Evolutionary conservation across 768 basidiomycete genomes (phyloP).

Genomic region (Suillus subaureus): DNA sequence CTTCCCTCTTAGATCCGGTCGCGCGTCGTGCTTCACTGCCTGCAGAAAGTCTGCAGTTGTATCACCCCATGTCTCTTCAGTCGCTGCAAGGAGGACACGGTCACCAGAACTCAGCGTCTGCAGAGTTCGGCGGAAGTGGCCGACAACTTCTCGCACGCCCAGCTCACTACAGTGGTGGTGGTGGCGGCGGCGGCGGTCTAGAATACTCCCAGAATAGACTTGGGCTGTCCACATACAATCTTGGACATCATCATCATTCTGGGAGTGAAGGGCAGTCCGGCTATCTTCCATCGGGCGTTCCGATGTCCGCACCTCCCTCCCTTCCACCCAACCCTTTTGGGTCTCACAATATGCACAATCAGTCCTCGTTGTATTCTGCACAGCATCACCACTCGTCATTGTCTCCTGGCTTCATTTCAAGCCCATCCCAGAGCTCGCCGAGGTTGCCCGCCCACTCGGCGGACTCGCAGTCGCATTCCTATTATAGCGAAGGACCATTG

Average conservation of each 20-base stretch:
- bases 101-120: conserved; percentile 33
- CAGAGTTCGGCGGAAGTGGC: conserved; percentile 45
- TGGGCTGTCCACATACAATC: conserved; percentile 39
- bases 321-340: conserved; percentile 42
- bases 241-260: conserved; percentile 46
- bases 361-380: conserved; percentile 32
- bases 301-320: conserved; percentile 55
- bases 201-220: conserved; percentile 36
- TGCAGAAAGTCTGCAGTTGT: conserved; percentile 70
- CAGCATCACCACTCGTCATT: conserved; percentile 33
- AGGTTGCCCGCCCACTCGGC: conserved; percentile 29
- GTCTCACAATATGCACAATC: conserved; percentile 29
- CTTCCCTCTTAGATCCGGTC: conserved; percentile 36
- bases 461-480: conserved; percentile 30
- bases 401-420: conserved; percentile 31
- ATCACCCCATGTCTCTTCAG: conserved; percentile 79
- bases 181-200: conserved; percentile 20
- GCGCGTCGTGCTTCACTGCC: conserved; percentile 69
- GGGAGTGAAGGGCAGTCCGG: conserved; percentile 32
- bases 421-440: conserved; percentile 32
- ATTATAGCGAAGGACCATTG: conserved; percentile 32
- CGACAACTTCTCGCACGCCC: conserved; percentile 49
- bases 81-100: conserved; percentile 40
- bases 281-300: conserved; percentile 40
- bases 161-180: conserved; percentile 30